Base-by-base conservation (phyloP, 345 rosid species). In the Reutealis trisperma region DNA sequence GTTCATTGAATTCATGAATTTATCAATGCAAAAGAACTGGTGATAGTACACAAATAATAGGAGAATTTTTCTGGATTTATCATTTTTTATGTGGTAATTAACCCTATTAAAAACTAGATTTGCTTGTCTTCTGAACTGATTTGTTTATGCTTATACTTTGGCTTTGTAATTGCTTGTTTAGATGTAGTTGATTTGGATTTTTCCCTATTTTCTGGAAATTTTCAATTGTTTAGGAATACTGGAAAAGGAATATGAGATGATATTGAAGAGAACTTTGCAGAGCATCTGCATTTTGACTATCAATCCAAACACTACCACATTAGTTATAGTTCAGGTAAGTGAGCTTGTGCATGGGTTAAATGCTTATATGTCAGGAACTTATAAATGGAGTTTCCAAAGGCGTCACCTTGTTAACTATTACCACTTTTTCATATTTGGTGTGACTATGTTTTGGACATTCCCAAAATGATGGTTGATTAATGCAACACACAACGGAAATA, bases 241-340 rank as follows among this genome's bases (percentile, higher is more conserved):
- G 34, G 98, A 93, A 77, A 91, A 71, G 85, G 97, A 93, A 81
- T 92, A 80, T 68, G 97, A 92, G 86, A 89, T 91, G 91, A 89
- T 96, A 68, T 71, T 96, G 52, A 96, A 90, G 83, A 88, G 86
- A 82, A 93, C 98, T 58, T 83, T 96, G 86, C 97, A 91, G 77
- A 92, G 92, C 76, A 91, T 93, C 75, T 92, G 96, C 79, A 81
- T 93, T 71, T 82, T 92, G 87, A 90, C 94, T 2, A 64, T 89
- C 41, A 90, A 96, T 81, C 97, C 97, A 44, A 93, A 96, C 79
- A 93, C 97, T 59, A 93, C 98, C 18, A 90, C 99, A 1, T 91
- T 97, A 13, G 73, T 96, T 66, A 89, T 92, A 67, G 68, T 96
- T 83, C 97, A 92, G 90, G 98, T 93, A 34, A 34, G 75, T 63